Conservation (phyloP, 169 alveolate genomes). For the Plasmodium cynomolgi region DNA sequence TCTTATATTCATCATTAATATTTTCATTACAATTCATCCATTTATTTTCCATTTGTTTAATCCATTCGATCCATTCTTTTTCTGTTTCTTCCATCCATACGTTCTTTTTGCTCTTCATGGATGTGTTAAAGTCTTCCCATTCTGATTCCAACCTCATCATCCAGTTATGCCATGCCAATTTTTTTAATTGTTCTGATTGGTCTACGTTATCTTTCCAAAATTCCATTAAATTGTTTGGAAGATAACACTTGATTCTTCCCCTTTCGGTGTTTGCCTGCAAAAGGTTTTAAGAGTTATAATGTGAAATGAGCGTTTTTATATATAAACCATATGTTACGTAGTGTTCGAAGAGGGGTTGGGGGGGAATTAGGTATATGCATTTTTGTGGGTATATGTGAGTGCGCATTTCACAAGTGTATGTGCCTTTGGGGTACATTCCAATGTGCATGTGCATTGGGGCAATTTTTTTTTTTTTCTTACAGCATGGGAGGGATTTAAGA, state of each 20-base stretch:
- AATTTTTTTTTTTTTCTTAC: neutral
- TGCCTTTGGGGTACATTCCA: neutral
- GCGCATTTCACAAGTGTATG: neutral
- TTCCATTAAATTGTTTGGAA: constrained; percentile 12
- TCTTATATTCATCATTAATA: neutral
- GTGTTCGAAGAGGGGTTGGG: neutral
- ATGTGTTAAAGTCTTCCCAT: constrained; percentile 1
- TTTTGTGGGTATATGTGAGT: neutral
- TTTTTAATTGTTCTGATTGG: constrained; percentile 5
- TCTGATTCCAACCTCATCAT: constrained; percentile 25
- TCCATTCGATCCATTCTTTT: constrained; percentile 1
- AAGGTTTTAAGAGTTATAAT: neutral
- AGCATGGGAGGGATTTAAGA: neutral
- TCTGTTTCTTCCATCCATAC: constrained; percentile 11
- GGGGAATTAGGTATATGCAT: neutral
- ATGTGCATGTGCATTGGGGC: neutral
- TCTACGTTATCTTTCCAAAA: constrained; percentile 10
- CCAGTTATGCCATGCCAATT: constrained; percentile 1
- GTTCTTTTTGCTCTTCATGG: constrained; percentile 5
- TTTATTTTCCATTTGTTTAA: constrained; percentile 6
- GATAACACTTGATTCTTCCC: neutral
- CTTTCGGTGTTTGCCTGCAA: neutral
- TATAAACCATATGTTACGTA: neutral
- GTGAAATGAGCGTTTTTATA: neutral
- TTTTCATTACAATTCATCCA: constrained; percentile 18